Evolutionary conservation across 2,329 filamentous ascomycete species (phyloP), one percentile per base, ranked within the genome.

Genomic region (Shiraia bambusicola): DNA sequence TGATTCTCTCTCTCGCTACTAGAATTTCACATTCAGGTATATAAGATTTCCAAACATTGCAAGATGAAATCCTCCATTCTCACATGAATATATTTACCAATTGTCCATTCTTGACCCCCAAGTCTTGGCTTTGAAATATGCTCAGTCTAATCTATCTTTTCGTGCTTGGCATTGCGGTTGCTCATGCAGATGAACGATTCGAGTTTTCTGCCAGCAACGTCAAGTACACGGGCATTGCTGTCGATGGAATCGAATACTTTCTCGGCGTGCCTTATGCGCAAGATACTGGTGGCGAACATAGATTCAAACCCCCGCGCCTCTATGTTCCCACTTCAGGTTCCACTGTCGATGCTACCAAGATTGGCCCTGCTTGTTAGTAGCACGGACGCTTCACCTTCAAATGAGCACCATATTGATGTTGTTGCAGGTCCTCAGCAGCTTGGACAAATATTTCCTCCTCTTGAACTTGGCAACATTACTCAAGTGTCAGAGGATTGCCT

Each of bases 401-500:
- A 22, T 22, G 19, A 22, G 8, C 4, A 5, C 4, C 8, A 8
- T 22, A 22, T 22, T 22, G 19, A 22, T 22, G 19, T 22, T 22
- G 8, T 22, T 8, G 4, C 4, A 22, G 19, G 19, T 42, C 75
- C 74, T 2, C 75, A 77, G 52, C 42, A 53, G 4, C 40, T 71
- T 0, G 69, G 63, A 3, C 46, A 41, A 3, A 63, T 58, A 28
- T 49, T 43, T 25, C 28, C 54, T 3, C 60, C 63, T 0, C 50
- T 71, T 17, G 64, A 58, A 2, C 39, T 63, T 5, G 51, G 42
- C 24, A 69, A 69, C 17, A 63, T 72, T 9, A 72, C 69, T 3
- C 28, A 56, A 17, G 52, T 54, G 1, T 66, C 63, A 1, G 81
- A 84, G 54, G 76, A 83, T 53, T 84, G 81, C 45, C 66, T 84